Evolutionary conservation across 2,329 filamentous ascomycete species (phyloP).

Genomic region (Cytospora chrysosperma): DNA sequence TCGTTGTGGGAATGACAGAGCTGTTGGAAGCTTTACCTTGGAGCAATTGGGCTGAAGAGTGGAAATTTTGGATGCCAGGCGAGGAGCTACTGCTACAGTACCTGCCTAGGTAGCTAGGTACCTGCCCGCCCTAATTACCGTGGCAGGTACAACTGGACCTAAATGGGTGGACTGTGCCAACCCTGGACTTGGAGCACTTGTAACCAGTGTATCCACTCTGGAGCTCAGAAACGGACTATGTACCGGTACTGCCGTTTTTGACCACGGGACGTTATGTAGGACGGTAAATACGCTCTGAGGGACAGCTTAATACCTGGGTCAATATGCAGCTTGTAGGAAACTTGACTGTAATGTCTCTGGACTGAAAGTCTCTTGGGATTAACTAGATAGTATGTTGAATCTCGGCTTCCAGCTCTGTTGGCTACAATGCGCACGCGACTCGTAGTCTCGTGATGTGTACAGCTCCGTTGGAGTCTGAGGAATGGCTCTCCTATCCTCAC

Average conservation of each 20-base stretch:
- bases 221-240: not conserved
- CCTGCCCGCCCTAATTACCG: not conserved
- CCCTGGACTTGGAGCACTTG: not conserved
- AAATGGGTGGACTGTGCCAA: constrained; percentile 13
- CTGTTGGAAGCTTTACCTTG: constrained; percentile 46
- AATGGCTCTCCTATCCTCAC: not conserved
- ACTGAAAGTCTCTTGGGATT: too few relatives aligned
- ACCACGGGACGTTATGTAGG: not conserved
- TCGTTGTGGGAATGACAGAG: constrained; percentile 9
- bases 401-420: not conserved
- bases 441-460: not conserved
- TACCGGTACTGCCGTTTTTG: not conserved
- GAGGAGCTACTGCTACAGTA: constrained; percentile 4
- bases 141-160: not conserved
- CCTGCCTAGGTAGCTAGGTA: too few relatives aligned
- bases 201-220: too few relatives aligned
- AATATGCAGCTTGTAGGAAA: not conserved
- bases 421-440: not conserved
- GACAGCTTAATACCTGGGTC: not conserved
- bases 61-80: constrained; percentile 19
- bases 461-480: not conserved
- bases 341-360: too few relatives aligned
- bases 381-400: too few relatives aligned
- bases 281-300: not conserved
- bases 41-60: constrained; percentile 29